Percentiles rank a stretch among this genome's conserved stretches.
These are phyloP conservation scores for Coemansia sp. DNA, from an alignment of 192 early-diverging fungal genomes.

Conservation along the genomic window DNA sequence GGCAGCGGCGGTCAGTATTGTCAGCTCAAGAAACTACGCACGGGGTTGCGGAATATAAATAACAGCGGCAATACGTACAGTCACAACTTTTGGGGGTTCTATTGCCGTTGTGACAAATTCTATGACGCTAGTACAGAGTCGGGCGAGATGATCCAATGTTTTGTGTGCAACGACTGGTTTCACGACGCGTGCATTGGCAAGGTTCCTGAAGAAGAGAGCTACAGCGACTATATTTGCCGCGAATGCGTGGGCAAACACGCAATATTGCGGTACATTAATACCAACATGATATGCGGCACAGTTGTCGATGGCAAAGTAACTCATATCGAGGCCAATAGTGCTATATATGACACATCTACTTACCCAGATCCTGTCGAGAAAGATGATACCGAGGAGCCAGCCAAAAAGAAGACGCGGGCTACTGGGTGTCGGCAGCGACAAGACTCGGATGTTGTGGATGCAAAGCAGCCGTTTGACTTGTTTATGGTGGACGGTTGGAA, in stretches of 20 bases:
- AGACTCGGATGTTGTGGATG: conserved; percentile 35
- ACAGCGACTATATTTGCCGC: conserved; percentile 47
- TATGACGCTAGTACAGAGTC: conserved; percentile 77
- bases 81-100: conserved; percentile 79
- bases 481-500: conserved; percentile 76
- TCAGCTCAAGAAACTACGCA: conserved; percentile 25
- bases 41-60: conserved; percentile 13
- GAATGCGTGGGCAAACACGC: conserved; percentile 29
- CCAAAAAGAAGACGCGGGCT: conserved; percentile 18
- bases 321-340: not conserved
- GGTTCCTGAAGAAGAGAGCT: conserved; percentile 36
- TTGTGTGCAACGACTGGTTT: conserved; percentile 85
- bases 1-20: conserved; percentile 21
- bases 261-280: conserved; percentile 32
- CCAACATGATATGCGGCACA: conserved; percentile 21
- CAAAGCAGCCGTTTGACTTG: conserved; percentile 58
- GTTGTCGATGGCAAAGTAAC: conserved; percentile 16
- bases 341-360: not conserved
- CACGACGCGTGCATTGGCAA: conserved; percentile 70
- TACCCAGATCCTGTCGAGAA: not conserved
- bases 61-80: conserved; percentile 78
- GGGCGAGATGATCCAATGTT: conserved; percentile 81
- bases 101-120: conserved; percentile 79
- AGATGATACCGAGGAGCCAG: conserved; percentile 6
- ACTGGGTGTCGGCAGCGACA: conserved; percentile 18